phyloP scores from a whole-genome alignment of 1,284 basidiomycete genomes.

The Cryptococcus floricola region DNA sequence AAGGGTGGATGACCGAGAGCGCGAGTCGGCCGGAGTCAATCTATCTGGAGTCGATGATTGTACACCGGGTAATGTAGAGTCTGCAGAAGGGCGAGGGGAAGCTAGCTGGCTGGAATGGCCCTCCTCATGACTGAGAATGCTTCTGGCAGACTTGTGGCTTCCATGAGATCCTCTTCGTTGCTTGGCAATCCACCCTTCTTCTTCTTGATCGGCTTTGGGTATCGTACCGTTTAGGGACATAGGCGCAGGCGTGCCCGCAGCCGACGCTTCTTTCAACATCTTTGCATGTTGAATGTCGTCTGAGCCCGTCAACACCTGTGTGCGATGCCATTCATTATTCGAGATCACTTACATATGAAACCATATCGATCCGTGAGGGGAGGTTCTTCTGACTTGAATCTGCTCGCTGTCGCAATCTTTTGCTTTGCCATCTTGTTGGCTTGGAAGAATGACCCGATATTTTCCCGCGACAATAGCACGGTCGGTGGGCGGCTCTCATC shows the following conservation, averaged over 20 bases:
- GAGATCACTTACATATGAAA: constrained; percentile 76
- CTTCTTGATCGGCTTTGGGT: constrained; percentile 12
- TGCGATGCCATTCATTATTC: neutral
- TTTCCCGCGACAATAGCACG: constrained; percentile 45
- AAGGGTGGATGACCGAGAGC: constrained; percentile 12
- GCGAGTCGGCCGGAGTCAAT: neutral
- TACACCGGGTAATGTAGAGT: neutral
- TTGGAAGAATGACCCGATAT: constrained; percentile 43
- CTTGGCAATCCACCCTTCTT: constrained; percentile 35
- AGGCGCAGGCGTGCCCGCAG: constrained; percentile 38
- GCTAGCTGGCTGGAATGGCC: neutral
- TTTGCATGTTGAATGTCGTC: constrained; percentile 76
- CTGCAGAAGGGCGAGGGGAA: constrained; percentile 17
- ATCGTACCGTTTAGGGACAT: constrained; percentile 39
- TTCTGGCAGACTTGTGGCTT: constrained; percentile 5
- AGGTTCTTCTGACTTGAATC: constrained; percentile 59
- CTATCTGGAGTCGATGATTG: neutral
- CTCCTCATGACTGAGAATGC: neutral
- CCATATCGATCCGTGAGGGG: constrained; percentile 85
- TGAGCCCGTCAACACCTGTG: constrained; percentile 33
- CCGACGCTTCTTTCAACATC: constrained; percentile 66
- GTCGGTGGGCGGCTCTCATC: constrained; percentile 77
- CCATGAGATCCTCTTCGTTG: constrained; percentile 11
- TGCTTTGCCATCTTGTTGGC: constrained; percentile 27
- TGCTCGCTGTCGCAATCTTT: constrained; percentile 49